Evolutionary conservation across 1,139 yeast species (phyloP), one percentile per base, ranked within the genome.

Genomic region (Yamadazyma friedrichii): DNA sequence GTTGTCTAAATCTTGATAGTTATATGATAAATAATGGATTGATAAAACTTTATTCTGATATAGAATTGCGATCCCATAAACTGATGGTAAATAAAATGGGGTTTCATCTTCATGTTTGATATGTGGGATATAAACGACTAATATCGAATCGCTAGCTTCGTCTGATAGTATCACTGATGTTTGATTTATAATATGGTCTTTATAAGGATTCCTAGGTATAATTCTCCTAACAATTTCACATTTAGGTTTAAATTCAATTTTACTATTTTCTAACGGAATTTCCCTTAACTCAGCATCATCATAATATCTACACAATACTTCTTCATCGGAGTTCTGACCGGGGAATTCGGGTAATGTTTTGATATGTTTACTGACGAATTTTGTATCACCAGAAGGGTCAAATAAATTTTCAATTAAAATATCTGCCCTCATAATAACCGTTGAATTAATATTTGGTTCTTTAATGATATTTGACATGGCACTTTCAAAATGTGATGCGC

Each of bases 361-460:
- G 1, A 67, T 62, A 29, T 62, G 44, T 38, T 66, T 67, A 43
- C 74, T 69, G 15, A 55, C 55, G 46, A 56, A 63, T 26, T 53
- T 59, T 42, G 62, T 61, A 17, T 66, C 67, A 2, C 74, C 74
- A 41, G 56, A 52, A 5, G 70, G 65, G 28, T 65, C 71, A 53
- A 67, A 78, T 2, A 58, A 59, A 42, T 66, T 69, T 50, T 85
- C 91, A 35, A 70, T 67, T 35, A 89, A 62, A 22, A 91, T 80
- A 61, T 91, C 98, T 0, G 97, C 95, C 53, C 98, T 69, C 67
- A 91, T 69, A 31, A 91, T 85, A 25, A 88, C 94, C 0, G 97
- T 86, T 8, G 97, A 91, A 61, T 91, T 91, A 61, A 91, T 85
- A 59, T 91, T 88, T 11, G 98, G 98, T 48, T 88, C 89, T 46